These are phyloP conservation scores for Tetracladium marchalianum DNA, from an alignment of 495 filamentous ascomycete genomes.

Conservation along the genomic window DNA sequence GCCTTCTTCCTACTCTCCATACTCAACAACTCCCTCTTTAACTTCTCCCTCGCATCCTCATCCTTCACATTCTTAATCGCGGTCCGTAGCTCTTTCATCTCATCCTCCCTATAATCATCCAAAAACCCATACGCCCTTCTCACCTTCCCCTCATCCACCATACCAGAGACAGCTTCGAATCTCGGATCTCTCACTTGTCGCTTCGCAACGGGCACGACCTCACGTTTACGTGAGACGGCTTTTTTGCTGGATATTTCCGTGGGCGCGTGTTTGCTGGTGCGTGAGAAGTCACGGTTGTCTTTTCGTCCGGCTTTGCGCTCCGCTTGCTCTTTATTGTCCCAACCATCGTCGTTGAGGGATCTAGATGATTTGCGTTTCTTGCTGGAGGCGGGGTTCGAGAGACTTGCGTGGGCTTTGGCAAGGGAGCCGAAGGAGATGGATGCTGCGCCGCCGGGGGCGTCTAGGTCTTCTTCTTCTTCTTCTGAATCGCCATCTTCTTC, in stretches of 20 bases:
- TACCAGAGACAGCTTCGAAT: constrained; percentile 50
- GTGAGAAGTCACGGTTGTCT: constrained; percentile 32
- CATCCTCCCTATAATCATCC: constrained; percentile 68
- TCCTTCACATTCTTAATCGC: constrained; percentile 59
- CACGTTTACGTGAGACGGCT: constrained; percentile 69
- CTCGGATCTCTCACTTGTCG: constrained; percentile 69
- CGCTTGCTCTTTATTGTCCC: constrained; percentile 23
- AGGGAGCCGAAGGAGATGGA: constrained; percentile 78
- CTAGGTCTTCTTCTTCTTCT: neutral
- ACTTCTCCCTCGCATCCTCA: constrained; percentile 44
- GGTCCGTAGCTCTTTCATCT: constrained; percentile 62
- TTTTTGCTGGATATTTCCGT: constrained; percentile 69
- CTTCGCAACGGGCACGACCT: constrained; percentile 48
- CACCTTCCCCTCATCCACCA: constrained; percentile 42
- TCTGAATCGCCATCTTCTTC: constrained; percentile 14
- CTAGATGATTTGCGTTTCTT: constrained; percentile 21
- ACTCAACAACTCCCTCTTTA: constrained; percentile 56
- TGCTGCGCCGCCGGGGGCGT: constrained; percentile 27
- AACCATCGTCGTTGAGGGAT: constrained; percentile 15
- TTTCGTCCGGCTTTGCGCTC: constrained; percentile 28
- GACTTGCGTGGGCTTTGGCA: constrained; percentile 68
- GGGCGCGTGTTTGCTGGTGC: constrained; percentile 81
- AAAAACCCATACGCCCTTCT: constrained; percentile 75
- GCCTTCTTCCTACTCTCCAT: constrained; percentile 63
- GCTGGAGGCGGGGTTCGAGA: constrained; percentile 26